Conservation (phyloP, 2,329 filamentous ascomycete species). For the Hypomyces perniciosus region DNA sequence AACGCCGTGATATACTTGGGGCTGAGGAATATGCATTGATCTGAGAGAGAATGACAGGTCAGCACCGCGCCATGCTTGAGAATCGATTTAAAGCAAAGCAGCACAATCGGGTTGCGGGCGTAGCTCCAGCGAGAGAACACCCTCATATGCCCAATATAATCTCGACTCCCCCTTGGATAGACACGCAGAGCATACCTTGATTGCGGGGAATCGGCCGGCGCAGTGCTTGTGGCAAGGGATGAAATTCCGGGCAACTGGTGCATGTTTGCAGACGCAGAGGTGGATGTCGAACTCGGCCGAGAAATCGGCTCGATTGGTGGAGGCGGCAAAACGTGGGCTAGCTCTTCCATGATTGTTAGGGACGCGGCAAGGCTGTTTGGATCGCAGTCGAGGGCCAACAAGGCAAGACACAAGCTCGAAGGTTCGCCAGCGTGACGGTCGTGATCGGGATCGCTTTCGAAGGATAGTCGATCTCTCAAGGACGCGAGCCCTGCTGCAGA, state of each 20-base stretch:
- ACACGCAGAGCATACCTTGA: constrained; percentile 15
- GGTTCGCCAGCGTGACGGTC: constrained; percentile 9
- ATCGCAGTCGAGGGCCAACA: constrained; percentile 1
- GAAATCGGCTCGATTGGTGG: constrained; percentile 43
- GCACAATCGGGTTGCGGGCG: neutral
- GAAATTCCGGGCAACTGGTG: constrained; percentile 43
- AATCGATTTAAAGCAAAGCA: neutral
- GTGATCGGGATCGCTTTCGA: neutral
- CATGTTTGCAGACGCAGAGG: constrained; percentile 34
- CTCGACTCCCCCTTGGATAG: neutral
- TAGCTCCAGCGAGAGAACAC: neutral
- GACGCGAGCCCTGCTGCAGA: no score
- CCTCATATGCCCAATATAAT: neutral
- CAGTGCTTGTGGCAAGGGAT: constrained; percentile 37
- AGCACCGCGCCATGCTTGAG: neutral
- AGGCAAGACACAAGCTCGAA: constrained; percentile 4
- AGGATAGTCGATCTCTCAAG: neutral
- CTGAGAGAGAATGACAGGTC: constrained; percentile 1
- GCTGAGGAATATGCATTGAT: constrained; percentile 7
- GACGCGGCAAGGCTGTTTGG: constrained; percentile 15
- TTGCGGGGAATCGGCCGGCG: constrained; percentile 37
- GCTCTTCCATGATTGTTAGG: constrained; percentile 40
- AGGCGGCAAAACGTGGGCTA: constrained; percentile 32
- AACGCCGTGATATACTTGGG: constrained; percentile 11
- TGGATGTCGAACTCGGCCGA: constrained; percentile 44